phyloP scores from a whole-genome alignment of 2,329 filamentous ascomycete species.

The Metarhizium robertsii region DNA sequence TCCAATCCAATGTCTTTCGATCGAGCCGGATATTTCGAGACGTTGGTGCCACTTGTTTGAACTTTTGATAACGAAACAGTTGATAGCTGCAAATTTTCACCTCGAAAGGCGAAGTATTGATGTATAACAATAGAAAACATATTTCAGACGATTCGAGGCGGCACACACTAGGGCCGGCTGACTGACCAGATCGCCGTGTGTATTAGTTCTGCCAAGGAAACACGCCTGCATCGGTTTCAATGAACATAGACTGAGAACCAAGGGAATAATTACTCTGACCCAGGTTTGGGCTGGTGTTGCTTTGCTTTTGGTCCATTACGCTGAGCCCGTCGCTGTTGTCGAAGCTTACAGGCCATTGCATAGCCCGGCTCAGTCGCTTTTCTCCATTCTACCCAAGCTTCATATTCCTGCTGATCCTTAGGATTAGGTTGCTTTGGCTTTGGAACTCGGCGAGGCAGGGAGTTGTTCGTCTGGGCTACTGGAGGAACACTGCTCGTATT shows the following conservation, averaged over 20 bases:
- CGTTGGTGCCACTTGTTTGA: neutral
- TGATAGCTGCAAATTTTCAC: neutral
- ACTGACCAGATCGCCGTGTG: no score
- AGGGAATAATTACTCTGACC: neutral
- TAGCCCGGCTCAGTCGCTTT: slow-evolving; percentile 39
- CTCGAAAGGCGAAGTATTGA: neutral
- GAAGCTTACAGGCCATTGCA: slow-evolving; percentile 33
- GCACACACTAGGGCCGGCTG: no score
- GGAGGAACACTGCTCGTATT: neutral
- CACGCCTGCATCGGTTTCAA: no score
- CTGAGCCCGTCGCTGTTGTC: slow-evolving; percentile 30
- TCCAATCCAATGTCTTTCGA: neutral
- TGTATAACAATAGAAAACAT: neutral
- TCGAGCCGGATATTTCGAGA: neutral
- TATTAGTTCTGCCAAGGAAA: no score
- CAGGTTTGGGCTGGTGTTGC: neutral
- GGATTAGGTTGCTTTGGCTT: slow-evolving; percentile 34
- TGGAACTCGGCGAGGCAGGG: slow-evolving; percentile 16
- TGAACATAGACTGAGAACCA: no score
- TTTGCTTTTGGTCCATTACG: slow-evolving; percentile 10
- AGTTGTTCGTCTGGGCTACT: neutral
- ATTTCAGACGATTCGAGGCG: neutral
- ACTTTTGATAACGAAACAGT: neutral
- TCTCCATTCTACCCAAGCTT: slow-evolving; percentile 38
- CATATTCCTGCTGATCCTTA: slow-evolving; percentile 34